phyloP scores from a whole-genome alignment of 1,284 basidiomycete genomes.

The Heterobasidion occidentale region DNA sequence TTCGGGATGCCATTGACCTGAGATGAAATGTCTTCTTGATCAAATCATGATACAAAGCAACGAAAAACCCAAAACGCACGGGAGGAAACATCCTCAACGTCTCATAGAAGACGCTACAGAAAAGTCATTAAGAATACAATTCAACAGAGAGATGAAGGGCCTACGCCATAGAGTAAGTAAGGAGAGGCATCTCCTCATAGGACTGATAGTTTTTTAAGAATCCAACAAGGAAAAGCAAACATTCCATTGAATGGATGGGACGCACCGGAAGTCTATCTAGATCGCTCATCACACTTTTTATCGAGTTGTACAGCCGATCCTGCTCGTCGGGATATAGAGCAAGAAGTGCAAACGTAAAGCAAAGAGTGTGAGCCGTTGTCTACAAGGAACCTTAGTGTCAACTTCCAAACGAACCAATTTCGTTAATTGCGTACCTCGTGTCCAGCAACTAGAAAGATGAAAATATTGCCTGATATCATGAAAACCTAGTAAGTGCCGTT shows the following conservation, averaged over 20 bases:
- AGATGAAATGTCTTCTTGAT: neutral
- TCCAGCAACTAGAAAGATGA: conserved; percentile 51
- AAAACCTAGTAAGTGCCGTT: neutral
- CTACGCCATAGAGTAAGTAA: conserved; percentile 40
- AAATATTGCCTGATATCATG: conserved; percentile 39
- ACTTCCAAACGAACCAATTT: neutral
- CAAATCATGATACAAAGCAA: neutral
- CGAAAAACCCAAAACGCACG: conserved; percentile 22
- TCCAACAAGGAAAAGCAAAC: neutral
- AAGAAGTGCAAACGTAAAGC: conserved; percentile 45
- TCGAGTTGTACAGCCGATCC: conserved; percentile 47
- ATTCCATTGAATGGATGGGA: neutral
- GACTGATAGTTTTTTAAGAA: conserved; percentile 20
- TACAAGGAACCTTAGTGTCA: conserved; percentile 24
- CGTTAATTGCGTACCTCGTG: conserved; percentile 36
- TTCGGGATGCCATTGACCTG: conserved; percentile 44
- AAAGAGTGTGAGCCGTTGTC: conserved; percentile 48
- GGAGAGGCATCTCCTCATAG: conserved; percentile 42
- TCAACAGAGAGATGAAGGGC: conserved; percentile 7
- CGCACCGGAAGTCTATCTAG: conserved; percentile 32
- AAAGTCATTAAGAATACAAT: conserved; percentile 1
- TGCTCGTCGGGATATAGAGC: conserved; percentile 54
- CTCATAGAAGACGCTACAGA: conserved; percentile 44
- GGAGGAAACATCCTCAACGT: conserved; percentile 49
- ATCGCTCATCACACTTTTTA: conserved; percentile 34